These are phyloP conservation scores for Epichloe hybrida DNA, from an alignment of 2,329 filamentous ascomycete species.

Conservation along the genomic window DNA sequence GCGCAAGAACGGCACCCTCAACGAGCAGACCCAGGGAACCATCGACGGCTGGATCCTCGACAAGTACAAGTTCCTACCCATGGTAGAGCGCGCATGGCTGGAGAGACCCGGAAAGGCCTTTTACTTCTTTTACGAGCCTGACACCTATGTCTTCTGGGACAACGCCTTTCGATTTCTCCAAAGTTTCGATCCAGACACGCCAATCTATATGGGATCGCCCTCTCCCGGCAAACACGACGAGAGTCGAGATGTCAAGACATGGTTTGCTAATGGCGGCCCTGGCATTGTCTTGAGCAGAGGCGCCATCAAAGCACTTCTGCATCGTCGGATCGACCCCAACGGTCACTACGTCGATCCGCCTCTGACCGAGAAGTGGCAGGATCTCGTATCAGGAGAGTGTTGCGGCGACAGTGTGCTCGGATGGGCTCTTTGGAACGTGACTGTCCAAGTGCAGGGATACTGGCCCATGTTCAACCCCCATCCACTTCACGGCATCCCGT, in stretches of 20 bases:
- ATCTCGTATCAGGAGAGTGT: slow-evolving; percentile 29
- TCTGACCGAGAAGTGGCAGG: slow-evolving; percentile 33
- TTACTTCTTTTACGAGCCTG: slow-evolving; percentile 43
- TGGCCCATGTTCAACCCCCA: slow-evolving; percentile 45
- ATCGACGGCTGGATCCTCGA: slow-evolving; percentile 38
- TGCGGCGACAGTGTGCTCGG: slow-evolving; percentile 41
- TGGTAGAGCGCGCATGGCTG: slow-evolving; percentile 36
- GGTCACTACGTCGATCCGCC: slow-evolving; percentile 28
- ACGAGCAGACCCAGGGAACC: slow-evolving; percentile 16
- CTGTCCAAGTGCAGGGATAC: slow-evolving; percentile 27
- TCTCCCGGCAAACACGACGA: slow-evolving; percentile 26
- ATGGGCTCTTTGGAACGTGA: slow-evolving; percentile 31
- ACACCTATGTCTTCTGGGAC: slow-evolving; percentile 31
- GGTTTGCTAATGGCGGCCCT: slow-evolving; percentile 44
- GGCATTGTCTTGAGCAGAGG: slow-evolving; percentile 40
- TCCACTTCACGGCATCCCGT: slow-evolving; percentile 37
- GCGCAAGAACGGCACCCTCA: slow-evolving; percentile 19
- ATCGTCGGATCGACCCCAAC: slow-evolving; percentile 19
- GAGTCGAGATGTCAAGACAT: slow-evolving; percentile 20
- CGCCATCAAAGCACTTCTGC: slow-evolving; percentile 32
- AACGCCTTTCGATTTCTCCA: slow-evolving; percentile 35
- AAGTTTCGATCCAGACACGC: slow-evolving; percentile 29
- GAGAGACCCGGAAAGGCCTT: slow-evolving; percentile 34
- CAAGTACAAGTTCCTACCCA: slow-evolving; percentile 44
- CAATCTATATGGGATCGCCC: slow-evolving; percentile 40